Base-by-base conservation (phyloP, 768 basidiomycete genomes). In the Lactifluus echinatus region DNA sequence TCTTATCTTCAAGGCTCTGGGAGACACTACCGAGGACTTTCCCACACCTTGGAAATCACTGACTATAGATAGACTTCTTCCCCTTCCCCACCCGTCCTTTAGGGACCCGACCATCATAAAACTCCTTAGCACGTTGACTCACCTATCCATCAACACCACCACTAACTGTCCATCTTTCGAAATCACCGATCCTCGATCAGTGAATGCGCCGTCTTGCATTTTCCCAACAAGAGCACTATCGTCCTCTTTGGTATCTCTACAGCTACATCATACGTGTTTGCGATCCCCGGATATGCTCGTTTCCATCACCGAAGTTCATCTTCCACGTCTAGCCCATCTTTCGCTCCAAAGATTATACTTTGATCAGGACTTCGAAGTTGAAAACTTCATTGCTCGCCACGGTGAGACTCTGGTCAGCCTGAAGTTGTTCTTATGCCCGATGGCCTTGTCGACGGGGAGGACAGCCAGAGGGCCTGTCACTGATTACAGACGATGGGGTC, bases 331-430 rank as follows among this genome's bases (percentile, higher is more conserved):
- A 28, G 49, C 31, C 36, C 10, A 23, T 37, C 26, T 57, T 15
- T 57, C 56, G 4, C 34, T 57, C 31, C 49, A 57, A 39, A 57
- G 49, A 15, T 31, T 17, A 8, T 51, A 45, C 28, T 57, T 57
- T 31, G 29, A 43, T 26, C 26, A 42, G 4, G 14, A 12, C 24
- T 26, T 26, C 2, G 43, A 39, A 28, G 26, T 46, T 15, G 56
- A 57, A 45, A 12, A 28, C 1, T 57, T 57, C 28, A 57, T 57
- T 26, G 8, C 34, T n/a, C 56, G 50, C 26, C 56, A 57, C 23
- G 56, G 49, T 8, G 10, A 19, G 49, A 51, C 56, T 17, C 56
- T 51, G 7, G 24, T 37, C 34, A 34, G 40, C 28, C 19, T 57
- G 28, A 37, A 45, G 31, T 24, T 57, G 12, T 45, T 51, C 43